phyloP scores from a whole-genome alignment of 371 early-diverging fungal species.

The Syncephalastrum monosporum region DNA sequence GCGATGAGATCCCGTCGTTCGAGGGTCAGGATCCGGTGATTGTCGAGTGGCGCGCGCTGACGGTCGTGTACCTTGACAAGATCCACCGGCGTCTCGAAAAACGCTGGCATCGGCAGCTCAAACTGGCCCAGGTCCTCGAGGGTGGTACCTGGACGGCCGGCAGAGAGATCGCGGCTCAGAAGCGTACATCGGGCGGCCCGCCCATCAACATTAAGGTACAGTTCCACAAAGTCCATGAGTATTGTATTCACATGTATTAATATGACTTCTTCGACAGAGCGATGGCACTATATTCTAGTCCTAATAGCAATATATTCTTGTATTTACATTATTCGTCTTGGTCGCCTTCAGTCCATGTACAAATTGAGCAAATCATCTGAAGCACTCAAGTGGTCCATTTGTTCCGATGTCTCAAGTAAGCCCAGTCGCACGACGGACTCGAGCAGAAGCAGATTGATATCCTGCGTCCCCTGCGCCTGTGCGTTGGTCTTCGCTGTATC shows the following conservation, averaged over 20 bases:
- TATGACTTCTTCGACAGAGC: conserved; percentile 24
- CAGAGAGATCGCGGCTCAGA: conserved; percentile 79
- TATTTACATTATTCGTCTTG: too few species aligned
- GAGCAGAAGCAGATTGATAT: conserved; percentile 51
- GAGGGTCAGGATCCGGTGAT: conserved; percentile 79
- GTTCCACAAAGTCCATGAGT: background rate
- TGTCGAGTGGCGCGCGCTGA: conserved; percentile 93
- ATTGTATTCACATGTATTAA: background rate
- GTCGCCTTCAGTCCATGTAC: conserved; percentile 31
- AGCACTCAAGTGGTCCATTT: conserved; percentile 61
- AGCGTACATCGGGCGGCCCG: conserved; percentile 78
- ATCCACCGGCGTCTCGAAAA: conserved; percentile 60
- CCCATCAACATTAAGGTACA: conserved; percentile 76
- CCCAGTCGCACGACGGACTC: conserved; percentile 68
- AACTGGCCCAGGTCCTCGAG: conserved; percentile 85
- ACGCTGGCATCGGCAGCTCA: conserved; percentile 53
- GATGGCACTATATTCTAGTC: conserved; percentile 49
- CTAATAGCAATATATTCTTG: background rate
- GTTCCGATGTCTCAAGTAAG: conserved; percentile 61
- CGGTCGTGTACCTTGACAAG: conserved; percentile 78
- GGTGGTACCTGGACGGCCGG: conserved; percentile 93
- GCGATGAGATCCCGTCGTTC: conserved; percentile 57
- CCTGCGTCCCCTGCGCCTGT: background rate
- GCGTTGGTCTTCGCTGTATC: background rate
- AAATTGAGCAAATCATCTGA: conserved; percentile 70